Percentiles rank a stretch among this genome's conserved stretches.
Conservation (phyloP, 108 stramenopile genomes). For the Skeletonema marinoi region DNA sequence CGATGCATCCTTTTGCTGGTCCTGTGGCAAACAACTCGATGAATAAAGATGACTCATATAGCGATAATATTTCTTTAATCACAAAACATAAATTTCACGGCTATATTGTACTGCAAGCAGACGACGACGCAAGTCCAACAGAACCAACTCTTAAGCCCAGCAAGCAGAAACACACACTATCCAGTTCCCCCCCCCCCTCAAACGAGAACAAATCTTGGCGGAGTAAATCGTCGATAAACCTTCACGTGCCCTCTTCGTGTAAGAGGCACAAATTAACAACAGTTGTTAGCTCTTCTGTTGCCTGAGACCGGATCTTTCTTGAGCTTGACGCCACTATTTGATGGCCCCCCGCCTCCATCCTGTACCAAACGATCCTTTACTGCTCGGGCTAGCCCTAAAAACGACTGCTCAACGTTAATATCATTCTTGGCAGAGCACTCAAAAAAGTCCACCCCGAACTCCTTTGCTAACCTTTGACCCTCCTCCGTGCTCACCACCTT, state of each 20-base stretch:
- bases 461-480: slow-evolving; percentile 80
- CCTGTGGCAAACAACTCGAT: slow-evolving; percentile 54
- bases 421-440: slow-evolving; percentile 98
- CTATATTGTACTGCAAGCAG: not conserved
- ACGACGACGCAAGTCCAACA: not conserved
- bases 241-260: not conserved
- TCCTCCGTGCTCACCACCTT: slow-evolving; percentile 91
- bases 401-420: slow-evolving; percentile 90
- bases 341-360: slow-evolving; percentile 82
- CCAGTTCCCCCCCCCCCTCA: not conserved
- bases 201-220: not conserved
- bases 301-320: slow-evolving; percentile 46
- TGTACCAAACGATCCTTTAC: slow-evolving; percentile 86
- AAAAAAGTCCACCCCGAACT: slow-evolving; percentile 95
- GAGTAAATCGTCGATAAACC: not conserved
- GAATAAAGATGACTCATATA: not conserved
- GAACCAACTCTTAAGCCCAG: not conserved
- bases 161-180: not conserved
- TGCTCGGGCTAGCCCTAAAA: slow-evolving; percentile 79
- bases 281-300: slow-evolving; percentile 30
- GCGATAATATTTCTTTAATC: not conserved
- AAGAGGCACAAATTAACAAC: slow-evolving; percentile 18
- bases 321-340: slow-evolving; percentile 40
- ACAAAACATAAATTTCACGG: not conserved
- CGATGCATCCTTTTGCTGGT: slow-evolving; percentile 60